A percentile compares a stretch with the other conserved stretches of the same genome.
These are phyloP conservation scores for Suhomyces taliae DNA, from an alignment of 1,139 yeast species.

Conservation along the genomic window DNA sequence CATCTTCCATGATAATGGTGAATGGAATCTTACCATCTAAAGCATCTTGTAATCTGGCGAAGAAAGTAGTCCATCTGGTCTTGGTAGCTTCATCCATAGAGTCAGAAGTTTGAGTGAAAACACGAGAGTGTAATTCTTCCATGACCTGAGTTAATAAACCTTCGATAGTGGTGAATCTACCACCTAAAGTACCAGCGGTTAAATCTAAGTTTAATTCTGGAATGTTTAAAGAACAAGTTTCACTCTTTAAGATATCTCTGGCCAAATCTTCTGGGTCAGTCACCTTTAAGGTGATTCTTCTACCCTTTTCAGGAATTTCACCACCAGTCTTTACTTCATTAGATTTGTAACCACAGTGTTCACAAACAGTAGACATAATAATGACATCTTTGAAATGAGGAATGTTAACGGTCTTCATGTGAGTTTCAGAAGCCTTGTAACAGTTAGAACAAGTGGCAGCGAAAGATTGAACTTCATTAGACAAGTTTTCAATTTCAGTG, in stretches of 20 bases:
- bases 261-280: constrained; percentile 94
- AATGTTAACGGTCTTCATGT: constrained; percentile 94
- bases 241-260: constrained; percentile 92
- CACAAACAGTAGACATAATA: constrained; percentile 93
- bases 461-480: constrained; percentile 90
- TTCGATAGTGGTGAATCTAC: constrained; percentile 95
- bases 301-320: constrained; percentile 85
- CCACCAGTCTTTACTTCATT: constrained; percentile 99
- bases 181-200: constrained; percentile 96
- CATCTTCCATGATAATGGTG: constrained; percentile 89
- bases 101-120: constrained; percentile 83
- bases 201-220: constrained; percentile 91
- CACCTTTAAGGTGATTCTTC: constrained; percentile 67
- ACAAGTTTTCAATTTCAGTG: constrained; percentile 80
- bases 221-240: constrained; percentile 80
- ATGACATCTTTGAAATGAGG: constrained; percentile 98
- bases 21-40: constrained; percentile 79
- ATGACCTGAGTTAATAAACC: constrained; percentile 87
- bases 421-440: constrained; percentile 77
- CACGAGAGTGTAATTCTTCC: constrained; percentile 85
- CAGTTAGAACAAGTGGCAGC: constrained; percentile 92
- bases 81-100: constrained; percentile 83
- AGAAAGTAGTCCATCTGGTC: constrained; percentile 77
- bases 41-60: constrained; percentile 76
- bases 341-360: constrained; percentile 90